Evolutionary conservation across 768 basidiomycete species (phyloP).

Genomic region (Panus rudis): DNA sequence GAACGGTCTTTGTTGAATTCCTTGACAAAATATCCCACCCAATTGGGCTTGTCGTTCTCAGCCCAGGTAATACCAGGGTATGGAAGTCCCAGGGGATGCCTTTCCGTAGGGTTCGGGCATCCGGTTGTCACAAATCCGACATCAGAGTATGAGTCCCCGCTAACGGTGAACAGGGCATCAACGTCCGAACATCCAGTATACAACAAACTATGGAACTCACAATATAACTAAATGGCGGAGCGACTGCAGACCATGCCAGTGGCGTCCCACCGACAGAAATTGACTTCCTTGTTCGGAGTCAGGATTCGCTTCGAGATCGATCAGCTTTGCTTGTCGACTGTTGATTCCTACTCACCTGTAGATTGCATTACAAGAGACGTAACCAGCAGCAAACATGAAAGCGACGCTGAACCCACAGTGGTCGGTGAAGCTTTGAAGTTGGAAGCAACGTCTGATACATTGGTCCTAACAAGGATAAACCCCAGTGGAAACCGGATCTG

Average conservation of each 20-base stretch:
- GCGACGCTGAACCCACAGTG: too few species aligned
- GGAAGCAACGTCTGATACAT: too few species aligned
- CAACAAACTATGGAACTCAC: background rate
- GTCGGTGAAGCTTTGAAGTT: too few species aligned
- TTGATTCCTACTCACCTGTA: too few species aligned
- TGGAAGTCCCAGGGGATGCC: constrained; percentile 39
- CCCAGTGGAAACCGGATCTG: too few species aligned
- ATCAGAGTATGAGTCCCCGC: constrained; percentile 56
- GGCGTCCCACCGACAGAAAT: too few species aligned
- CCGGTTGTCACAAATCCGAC: constrained; percentile 20
- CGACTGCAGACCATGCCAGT: background rate
- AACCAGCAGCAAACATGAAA: too few species aligned
- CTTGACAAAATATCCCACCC: constrained; percentile 54
- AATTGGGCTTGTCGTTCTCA: constrained; percentile 45
- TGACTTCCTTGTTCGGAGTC: too few species aligned
- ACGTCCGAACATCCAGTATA: background rate
- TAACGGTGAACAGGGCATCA: constrained; percentile 15
- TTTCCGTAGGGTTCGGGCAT: constrained; percentile 27
- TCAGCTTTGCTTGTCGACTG: too few species aligned
- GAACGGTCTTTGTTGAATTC: constrained; percentile 19
- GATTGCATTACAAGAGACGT: too few species aligned
- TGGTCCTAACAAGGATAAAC: too few species aligned
- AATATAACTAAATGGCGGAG: background rate
- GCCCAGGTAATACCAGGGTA: constrained; percentile 46
- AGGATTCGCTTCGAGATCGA: too few species aligned